Evolutionary conservation across 345 rosid genomes (phyloP), one percentile per base, ranked within the genome.

Genomic region (Kandelia obovata): DNA sequence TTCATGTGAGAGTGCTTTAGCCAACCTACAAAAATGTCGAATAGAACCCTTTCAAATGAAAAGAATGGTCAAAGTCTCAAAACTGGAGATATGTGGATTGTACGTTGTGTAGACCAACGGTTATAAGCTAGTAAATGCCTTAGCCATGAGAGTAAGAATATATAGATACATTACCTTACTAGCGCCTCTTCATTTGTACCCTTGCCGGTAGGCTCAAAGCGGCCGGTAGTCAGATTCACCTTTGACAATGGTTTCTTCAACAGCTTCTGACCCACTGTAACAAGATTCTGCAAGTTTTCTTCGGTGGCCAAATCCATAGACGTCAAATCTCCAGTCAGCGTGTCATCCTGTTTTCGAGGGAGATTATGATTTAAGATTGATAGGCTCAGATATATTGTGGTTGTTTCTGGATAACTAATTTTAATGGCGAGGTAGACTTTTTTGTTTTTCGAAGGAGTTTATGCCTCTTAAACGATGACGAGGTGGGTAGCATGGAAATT

Each of bases 111-210:
- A 39, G 13, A 1, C 15, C 47, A 39, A 39, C 2, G 11, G 15
- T 39, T 2, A 39, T 39, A 11, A 9, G 47, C 47, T 10, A 39
- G 0, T 11, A 39, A 39, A 39, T 39, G 13, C 47, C 47, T 11
- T 11, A 39, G 47, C 15, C 47, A 10, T 7, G 43, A 1, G 47
- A 9, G 47, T 37, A 10, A 10, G 13, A 9, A 13, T 43, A 15
- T 15, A 3, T 43, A 17, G 1, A 13, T 7, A 25, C 21, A 59
- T 4, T 5, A 86, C 86, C 79, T 85, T 15, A 30, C 73, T 5
- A 92, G 89, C 58, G 92, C 92, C 53, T 83, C 76, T 61, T 79
- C 84, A 51, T 90, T 87, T 17, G 89, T 87, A 15, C 71, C 67
- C 35, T n/a, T 5, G 37, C 66, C 26, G 6, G 56, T 53, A 6